phyloP scores from a whole-genome alignment of 495 filamentous ascomycete species.

The Hyaloscypha finlandica region DNA sequence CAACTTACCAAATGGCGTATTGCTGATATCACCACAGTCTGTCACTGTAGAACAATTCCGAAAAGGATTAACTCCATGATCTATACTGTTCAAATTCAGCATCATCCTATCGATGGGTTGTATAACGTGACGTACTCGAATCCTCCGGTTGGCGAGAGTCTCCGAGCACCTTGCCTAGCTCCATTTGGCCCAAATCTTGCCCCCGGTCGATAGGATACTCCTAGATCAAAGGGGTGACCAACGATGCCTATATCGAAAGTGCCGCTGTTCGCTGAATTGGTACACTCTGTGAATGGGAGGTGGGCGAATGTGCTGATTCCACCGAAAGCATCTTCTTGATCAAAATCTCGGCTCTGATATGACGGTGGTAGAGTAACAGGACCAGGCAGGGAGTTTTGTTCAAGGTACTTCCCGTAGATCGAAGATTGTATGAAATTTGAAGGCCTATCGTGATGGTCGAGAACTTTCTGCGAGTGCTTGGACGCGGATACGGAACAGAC shows the following conservation, averaged over 20 bases:
- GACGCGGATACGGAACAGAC: background rate
- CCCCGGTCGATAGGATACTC: conserved; percentile 74
- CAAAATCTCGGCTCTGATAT: conserved; percentile 8
- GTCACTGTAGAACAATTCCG: conserved; percentile 56
- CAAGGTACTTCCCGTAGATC: conserved; percentile 21
- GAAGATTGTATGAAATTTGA: conserved; percentile 27
- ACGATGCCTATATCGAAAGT: conserved; percentile 34
- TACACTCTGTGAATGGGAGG: conserved; percentile 29
- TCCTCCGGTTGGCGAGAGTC: conserved; percentile 29
- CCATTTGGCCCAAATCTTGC: conserved; percentile 75
- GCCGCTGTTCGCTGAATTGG: conserved; percentile 15
- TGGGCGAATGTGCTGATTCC: conserved; percentile 30
- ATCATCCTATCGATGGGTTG: background rate
- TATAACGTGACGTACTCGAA: conserved; percentile 27
- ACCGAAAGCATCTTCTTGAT: conserved; percentile 2
- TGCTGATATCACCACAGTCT: conserved; percentile 68
- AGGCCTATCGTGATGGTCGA: conserved; percentile 6
- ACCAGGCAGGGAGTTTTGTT: background rate
- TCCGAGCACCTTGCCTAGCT: conserved; percentile 68
- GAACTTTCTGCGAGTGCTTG: background rate
- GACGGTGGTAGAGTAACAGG: conserved; percentile 21
- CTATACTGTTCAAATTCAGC: conserved; percentile 35
- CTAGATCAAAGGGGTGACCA: conserved; percentile 39
- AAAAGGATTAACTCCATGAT: conserved; percentile 58
- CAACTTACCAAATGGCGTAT: conserved; percentile 63